Conservation (phyloP, 2,329 filamentous ascomycete genomes). For the Nectriaceae sp. region DNA sequence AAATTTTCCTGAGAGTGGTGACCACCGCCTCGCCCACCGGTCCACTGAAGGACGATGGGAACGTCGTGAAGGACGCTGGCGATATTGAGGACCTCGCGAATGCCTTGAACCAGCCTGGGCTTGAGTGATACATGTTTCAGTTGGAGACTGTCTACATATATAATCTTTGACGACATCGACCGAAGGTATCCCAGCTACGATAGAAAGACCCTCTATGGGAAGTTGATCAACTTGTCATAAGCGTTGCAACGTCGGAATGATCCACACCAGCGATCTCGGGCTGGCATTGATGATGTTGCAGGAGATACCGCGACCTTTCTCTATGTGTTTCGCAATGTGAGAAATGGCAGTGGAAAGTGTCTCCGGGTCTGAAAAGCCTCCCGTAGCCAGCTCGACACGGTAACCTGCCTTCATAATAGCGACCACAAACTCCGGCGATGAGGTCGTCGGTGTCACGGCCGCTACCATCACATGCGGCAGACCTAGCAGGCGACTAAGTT, state of each 20-base stretch:
- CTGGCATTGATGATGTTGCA: neutral
- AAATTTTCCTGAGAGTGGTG: slow-evolving; percentile 53
- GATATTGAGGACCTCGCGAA: neutral
- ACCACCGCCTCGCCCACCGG: slow-evolving; percentile 49
- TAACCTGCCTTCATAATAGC: neutral
- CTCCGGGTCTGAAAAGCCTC: neutral
- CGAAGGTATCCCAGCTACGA: neutral
- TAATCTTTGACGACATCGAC: neutral
- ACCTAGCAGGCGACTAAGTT: neutral
- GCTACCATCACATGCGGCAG: neutral
- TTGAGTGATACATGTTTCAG: neutral
- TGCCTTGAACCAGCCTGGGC: neutral
- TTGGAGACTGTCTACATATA: neutral
- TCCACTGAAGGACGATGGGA: slow-evolving; percentile 50
- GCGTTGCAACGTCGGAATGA: neutral
- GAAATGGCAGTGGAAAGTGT: neutral
- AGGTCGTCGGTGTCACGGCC: neutral
- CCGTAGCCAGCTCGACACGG: neutral
- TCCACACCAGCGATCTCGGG: neutral
- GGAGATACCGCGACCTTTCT: neutral
- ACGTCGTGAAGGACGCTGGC: neutral
- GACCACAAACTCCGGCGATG: neutral
- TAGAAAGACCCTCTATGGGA: neutral
- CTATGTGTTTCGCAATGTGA: neutral
- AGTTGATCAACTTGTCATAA: neutral